Percentiles rank a stretch among this genome's conserved stretches.
phyloP scores from a whole-genome alignment of 352 stramenopile genomes.

The Globisporangium yorkense region DNA sequence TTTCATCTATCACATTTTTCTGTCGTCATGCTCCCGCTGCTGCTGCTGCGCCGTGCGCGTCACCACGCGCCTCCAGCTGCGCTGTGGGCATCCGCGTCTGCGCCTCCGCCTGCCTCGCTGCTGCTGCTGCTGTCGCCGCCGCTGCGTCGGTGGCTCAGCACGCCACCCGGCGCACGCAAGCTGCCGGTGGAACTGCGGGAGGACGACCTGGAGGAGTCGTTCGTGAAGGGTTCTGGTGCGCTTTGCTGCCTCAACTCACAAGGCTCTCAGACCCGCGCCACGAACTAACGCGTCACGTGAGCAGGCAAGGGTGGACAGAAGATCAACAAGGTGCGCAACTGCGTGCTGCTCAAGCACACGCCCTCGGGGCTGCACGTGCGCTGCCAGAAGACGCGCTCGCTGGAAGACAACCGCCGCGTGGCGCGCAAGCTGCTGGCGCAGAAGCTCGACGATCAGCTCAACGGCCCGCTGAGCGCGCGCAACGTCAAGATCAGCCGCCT shows the following conservation, averaged over 20 bases:
- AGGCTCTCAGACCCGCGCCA: too few species aligned
- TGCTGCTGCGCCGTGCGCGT: too few species aligned
- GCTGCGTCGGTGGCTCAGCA: slow-evolving; percentile 2
- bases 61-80: too few species aligned
- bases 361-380: slow-evolving; percentile 73
- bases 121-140: neutral
- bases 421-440: slow-evolving; percentile 63
- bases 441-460: slow-evolving; percentile 74
- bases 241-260: neutral
- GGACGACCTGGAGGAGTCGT: slow-evolving; percentile 70
- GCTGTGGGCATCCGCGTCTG: neutral
- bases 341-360: slow-evolving; percentile 79
- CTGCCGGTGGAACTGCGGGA: slow-evolving; percentile 39
- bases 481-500: slow-evolving; percentile 64
- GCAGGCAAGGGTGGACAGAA: slow-evolving; percentile 84
- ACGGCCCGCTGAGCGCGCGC: slow-evolving; percentile 48
- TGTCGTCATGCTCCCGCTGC: too few species aligned
- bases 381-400: slow-evolving; percentile 75
- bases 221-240: slow-evolving; percentile 80
- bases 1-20: too few species aligned
- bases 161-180: neutral
- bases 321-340: slow-evolving; percentile 91
- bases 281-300: neutral
- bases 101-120: neutral
- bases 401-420: slow-evolving; percentile 72